phyloP scores from a whole-genome alignment of 805 yeast genomes.

The Metschnikowia lunata region DNA sequence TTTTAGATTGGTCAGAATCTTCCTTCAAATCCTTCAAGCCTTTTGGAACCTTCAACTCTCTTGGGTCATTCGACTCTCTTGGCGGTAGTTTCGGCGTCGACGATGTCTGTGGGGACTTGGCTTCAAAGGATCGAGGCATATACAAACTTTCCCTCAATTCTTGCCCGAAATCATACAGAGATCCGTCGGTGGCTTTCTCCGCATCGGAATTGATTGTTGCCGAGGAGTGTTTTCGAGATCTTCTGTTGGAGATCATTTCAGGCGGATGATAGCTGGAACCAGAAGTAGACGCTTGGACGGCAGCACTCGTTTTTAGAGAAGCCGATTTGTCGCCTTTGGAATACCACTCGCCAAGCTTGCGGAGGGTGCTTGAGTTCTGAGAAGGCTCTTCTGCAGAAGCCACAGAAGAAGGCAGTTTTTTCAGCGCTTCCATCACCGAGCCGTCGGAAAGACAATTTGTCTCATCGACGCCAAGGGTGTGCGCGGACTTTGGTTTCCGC shows the following conservation, averaged over 20 bases:
- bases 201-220: constrained; percentile 13
- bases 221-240: constrained; percentile 28
- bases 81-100: constrained; percentile 7
- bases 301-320: background rate
- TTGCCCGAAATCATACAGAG: constrained; percentile 16
- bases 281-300: background rate
- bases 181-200: constrained; percentile 7
- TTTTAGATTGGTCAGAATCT: too few relatives aligned
- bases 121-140: constrained; percentile 8
- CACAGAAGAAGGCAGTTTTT: constrained; percentile 3
- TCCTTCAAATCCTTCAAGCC: too few relatives aligned
- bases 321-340: constrained; percentile 38
- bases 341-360: constrained; percentile 67
- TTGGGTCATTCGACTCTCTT: background rate
- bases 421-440: constrained; percentile 16
- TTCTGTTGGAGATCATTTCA: constrained; percentile 62
- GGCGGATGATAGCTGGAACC: constrained; percentile 44
- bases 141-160: constrained; percentile 4
- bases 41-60: too few relatives aligned
- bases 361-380: constrained; percentile 3
- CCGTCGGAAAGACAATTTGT: constrained; percentile 27
- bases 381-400: background rate
- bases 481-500: constrained; percentile 18
- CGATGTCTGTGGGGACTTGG: background rate
- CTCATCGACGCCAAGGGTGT: constrained; percentile 23